Evolutionary conservation across 2,329 filamentous ascomycete genomes (phyloP).

Genomic region (Leptographium galeiforme): DNA sequence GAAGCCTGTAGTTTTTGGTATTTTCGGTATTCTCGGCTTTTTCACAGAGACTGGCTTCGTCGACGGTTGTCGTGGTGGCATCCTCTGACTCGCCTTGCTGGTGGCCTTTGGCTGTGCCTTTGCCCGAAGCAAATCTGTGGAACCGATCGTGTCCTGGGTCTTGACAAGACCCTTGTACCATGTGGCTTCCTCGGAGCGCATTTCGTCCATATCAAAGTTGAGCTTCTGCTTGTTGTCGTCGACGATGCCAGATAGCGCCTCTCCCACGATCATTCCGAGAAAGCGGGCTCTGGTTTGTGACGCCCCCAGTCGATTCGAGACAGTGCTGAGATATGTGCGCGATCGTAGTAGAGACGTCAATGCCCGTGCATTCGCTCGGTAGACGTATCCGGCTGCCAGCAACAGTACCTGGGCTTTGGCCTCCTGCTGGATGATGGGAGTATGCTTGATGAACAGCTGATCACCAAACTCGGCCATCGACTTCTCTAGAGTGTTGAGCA

Average conservation of each 20-base stretch:
- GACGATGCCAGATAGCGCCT: slow-evolving; percentile 49
- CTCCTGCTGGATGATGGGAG: slow-evolving; percentile 78
- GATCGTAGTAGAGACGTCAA: slow-evolving; percentile 59
- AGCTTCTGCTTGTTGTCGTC: slow-evolving; percentile 56
- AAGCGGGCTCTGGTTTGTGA: slow-evolving; percentile 65
- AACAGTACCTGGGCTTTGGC: slow-evolving; percentile 70
- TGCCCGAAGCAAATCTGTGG: slow-evolving; percentile 32
- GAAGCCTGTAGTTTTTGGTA: slow-evolving; percentile 23
- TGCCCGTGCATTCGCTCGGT: slow-evolving; percentile 50
- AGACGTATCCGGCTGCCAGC: slow-evolving; percentile 62
- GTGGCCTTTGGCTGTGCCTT: not conserved
- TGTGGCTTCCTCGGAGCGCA: slow-evolving; percentile 54
- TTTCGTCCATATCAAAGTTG: slow-evolving; percentile 74
- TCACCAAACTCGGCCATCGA: slow-evolving; percentile 68
- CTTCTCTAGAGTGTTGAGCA: slow-evolving; percentile 51
- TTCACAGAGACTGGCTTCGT: slow-evolving; percentile 14
- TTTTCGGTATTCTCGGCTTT: slow-evolving; percentile 12
- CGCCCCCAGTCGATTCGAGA: slow-evolving; percentile 74
- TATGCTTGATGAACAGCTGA: slow-evolving; percentile 73
- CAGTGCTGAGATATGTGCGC: slow-evolving; percentile 56
- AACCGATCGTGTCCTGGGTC: slow-evolving; percentile 49
- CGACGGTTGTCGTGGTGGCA: not conserved
- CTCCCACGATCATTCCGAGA: slow-evolving; percentile 78
- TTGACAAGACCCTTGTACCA: slow-evolving; percentile 60
- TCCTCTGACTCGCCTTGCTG: not conserved